A percentile compares a stretch with the other conserved stretches of the same genome.
Evolutionary conservation across 2,329 filamentous ascomycete species (phyloP).

Genomic region (Esteya vermicola): DNA sequence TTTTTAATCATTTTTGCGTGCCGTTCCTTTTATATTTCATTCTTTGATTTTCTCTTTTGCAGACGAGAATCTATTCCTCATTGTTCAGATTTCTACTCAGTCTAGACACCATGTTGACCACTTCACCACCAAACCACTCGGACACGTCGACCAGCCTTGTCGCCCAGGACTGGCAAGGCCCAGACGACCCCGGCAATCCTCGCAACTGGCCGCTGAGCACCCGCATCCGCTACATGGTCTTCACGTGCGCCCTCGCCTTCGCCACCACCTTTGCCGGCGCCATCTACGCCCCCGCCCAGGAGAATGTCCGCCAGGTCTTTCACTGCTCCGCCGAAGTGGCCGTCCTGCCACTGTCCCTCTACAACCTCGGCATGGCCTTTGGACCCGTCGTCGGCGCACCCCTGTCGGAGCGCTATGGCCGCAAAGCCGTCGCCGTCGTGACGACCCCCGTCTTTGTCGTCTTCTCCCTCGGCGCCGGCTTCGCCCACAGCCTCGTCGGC

Average conservation of each 20-base stretch:
- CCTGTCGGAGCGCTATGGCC: constrained; percentile 41
- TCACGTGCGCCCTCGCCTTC: constrained; percentile 24
- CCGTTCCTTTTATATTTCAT: background rate
- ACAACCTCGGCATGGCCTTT: constrained; percentile 43
- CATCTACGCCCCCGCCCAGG: constrained; percentile 36
- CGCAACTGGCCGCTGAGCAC: constrained; percentile 32
- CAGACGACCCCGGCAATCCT: constrained; percentile 31
- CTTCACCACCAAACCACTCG: too few species aligned
- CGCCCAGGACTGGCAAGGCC: too few species aligned
- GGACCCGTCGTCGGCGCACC: constrained; percentile 47
- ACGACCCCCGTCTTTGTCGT: constrained; percentile 32
- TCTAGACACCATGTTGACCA: too few species aligned
- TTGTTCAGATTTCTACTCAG: too few species aligned
- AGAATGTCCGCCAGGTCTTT: constrained; percentile 30
- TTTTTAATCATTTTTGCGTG: background rate
- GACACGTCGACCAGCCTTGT: too few species aligned
- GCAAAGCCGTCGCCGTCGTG: constrained; percentile 35
- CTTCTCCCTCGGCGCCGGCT: constrained; percentile 41
- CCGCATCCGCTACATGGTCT: constrained; percentile 24
- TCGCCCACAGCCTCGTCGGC: constrained; percentile 29
- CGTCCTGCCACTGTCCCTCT: constrained; percentile 44
- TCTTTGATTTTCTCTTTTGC: too few species aligned
- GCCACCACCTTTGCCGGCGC: constrained; percentile 38
- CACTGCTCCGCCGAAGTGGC: constrained; percentile 34
- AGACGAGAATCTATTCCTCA: too few species aligned